Base-by-base conservation (phyloP, 371 early-diverging fungal genomes). In the Mortierella sp. region DNA sequence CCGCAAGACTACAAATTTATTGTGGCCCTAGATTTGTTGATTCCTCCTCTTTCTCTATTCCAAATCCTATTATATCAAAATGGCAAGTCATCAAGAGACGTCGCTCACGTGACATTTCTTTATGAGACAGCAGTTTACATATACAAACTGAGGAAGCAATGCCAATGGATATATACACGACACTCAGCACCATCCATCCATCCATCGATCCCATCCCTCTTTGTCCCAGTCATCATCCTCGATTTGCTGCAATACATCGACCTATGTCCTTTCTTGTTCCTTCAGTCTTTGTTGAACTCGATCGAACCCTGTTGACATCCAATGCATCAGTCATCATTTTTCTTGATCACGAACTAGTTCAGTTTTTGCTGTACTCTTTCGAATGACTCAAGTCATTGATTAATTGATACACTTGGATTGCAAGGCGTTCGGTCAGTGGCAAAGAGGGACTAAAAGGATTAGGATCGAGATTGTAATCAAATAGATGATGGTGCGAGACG, bases 121-220 rank as follows among this genome's bases (percentile, higher is more conserved):
- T 42, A 68, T 70, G 70, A 63, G 70, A 70, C 70, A 63, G 70
- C 70, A 63, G 63, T 63, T 62, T 57, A 58, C 41, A 47, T 14
- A 21, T 50, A 64, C 64, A 64, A 69, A 61, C 69, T 61, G 69
- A 69, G 69, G 69, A 69, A 69, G 69, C 15, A 48, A 57, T 55
- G 49, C 64, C 49, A 39, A 26, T 6, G 23, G 30, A 34, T 61
- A 31, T 46, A 23, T n/a, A 52, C 52, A 9, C 37, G 14, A 34
- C 34, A 34, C 34, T 34, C 32, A 3, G 19, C 23, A 41, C 44
- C 27, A 4, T 19, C 28, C 28, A 58, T 49, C 34, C 27, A 46
- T 24, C 50, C 44, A 62, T 32, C 42, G n/a, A 32, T 12, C 30
- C 43, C 30, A 49, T 50, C 56, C 26, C 21, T 47, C 57, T 26